Percentiles rank a stretch among this genome's conserved stretches.
These are phyloP conservation scores for Nemania diffusa DNA, from an alignment of 2,329 filamentous ascomycete species.

Conservation along the genomic window DNA sequence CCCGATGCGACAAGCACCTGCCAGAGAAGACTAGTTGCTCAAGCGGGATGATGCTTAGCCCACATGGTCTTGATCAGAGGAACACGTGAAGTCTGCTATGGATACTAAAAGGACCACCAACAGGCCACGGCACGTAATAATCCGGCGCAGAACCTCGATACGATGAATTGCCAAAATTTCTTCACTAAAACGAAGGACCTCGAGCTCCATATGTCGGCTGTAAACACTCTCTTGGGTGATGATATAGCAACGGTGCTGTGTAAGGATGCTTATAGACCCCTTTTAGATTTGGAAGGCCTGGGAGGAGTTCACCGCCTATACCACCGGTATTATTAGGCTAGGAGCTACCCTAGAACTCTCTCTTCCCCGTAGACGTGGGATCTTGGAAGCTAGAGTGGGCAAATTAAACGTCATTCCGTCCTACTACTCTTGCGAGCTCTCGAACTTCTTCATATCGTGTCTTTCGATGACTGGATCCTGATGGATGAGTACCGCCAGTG, in stretches of 20 bases:
- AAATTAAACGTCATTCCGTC: background rate
- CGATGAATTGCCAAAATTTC: background rate
- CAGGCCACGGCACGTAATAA: background rate
- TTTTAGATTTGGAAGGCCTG: background rate
- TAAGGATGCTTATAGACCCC: background rate
- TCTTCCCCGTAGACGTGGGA: background rate
- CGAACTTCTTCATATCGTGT: background rate
- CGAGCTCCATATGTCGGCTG: background rate
- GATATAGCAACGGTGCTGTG: constrained; percentile 12
- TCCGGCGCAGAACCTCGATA: background rate
- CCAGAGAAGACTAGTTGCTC: background rate
- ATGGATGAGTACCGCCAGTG: background rate
- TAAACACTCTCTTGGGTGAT: background rate
- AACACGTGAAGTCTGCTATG: background rate
- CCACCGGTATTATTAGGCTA: background rate
- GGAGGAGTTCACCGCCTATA: constrained; percentile 3
- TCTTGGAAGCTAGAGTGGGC: background rate
- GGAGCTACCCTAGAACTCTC: background rate
- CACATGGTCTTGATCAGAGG: background rate
- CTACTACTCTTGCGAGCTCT: background rate
- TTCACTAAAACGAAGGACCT: background rate
- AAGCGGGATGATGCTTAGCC: background rate
- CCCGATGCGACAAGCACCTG: background rate
- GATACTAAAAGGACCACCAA: background rate
- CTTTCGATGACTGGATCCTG: background rate